Evolutionary conservation across 768 basidiomycete species (phyloP).

Genomic region (Termitomyces sp.): DNA sequence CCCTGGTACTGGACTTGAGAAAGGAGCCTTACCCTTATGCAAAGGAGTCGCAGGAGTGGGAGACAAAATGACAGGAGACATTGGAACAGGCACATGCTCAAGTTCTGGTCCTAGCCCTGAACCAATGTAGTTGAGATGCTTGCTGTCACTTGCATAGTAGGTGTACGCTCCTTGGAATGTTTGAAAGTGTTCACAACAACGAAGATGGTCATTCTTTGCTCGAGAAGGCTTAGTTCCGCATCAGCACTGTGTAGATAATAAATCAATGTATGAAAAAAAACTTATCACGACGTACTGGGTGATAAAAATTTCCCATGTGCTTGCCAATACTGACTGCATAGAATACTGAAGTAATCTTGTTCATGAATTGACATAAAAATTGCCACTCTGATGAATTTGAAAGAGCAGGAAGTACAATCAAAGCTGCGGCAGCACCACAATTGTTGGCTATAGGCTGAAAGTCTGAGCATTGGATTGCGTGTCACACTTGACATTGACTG

Average conservation of each 20-base stretch:
- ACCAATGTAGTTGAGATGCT: neutral
- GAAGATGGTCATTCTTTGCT: neutral
- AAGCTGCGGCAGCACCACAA: neutral
- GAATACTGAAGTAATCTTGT: neutral
- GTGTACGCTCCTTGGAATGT: neutral
- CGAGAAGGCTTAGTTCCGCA: neutral
- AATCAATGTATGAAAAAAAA: neutral
- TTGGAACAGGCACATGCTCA: no score
- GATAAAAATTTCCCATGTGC: constrained; percentile 3
- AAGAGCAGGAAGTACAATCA: neutral
- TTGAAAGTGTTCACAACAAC: neutral
- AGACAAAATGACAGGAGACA: no score
- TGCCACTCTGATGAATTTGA: neutral
- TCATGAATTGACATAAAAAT: neutral
- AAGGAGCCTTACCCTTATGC: no score
- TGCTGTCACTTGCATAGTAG: neutral
- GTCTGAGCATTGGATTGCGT: no score
- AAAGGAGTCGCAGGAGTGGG: no score
- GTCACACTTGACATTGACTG: neutral
- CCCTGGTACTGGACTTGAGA: no score
- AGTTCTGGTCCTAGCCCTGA: neutral
- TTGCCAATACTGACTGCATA: neutral
- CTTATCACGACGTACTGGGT: neutral
- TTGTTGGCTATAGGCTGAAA: neutral
- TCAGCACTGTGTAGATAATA: neutral